Base-by-base conservation (phyloP, 805 yeast species). In the Candida broadrunensis region DNA sequence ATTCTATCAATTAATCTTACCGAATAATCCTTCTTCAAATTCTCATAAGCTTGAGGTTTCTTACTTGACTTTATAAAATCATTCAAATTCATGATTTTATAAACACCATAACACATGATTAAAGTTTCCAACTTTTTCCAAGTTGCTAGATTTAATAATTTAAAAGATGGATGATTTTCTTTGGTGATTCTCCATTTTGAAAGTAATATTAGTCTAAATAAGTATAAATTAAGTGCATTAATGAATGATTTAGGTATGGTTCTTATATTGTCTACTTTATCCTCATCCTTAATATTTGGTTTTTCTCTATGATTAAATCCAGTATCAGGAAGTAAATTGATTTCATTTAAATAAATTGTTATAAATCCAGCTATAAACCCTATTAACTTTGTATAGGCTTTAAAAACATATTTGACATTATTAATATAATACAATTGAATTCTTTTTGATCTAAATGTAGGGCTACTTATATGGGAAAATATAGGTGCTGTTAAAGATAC, bases 181-280 rank as follows among this genome's bases (percentile, higher is more conserved):
- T 67, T 68, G 25, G 55, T 42, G 25, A 65, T 65, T 31, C 75
- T 55, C 75, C 75, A 69, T 46, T 67, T 68, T 9, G 69, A 64
- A 23, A 69, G 44, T n/a, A 67, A 44, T 1, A 67, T 55, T 37
- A 67, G 47, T 38, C 65, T 52, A 33, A 63, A 45, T 24, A 69
- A 49, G 46, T 68, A 67, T 36, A 61, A 40, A 46, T 58, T 63
- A 42, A 67, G 39, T 4, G 47, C 58, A 29, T 65, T 52, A 42
- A 63, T 44, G 39, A 63, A 60, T 1, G 42, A 18, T 37, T 56
- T 55, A 15, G 56, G 49, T 20, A 67, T 51, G 15, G 40, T 21
- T n/a, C 65, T 44, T 3, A 57, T 46, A 36, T 47, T 46, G 3
- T 29, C 42, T 8, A 36, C 15, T 14, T 39, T 37, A 19, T 40